Evolutionary conservation across 1,284 basidiomycete genomes (phyloP), one percentile per base, ranked within the genome.

Genomic region (Tilletia indica): DNA sequence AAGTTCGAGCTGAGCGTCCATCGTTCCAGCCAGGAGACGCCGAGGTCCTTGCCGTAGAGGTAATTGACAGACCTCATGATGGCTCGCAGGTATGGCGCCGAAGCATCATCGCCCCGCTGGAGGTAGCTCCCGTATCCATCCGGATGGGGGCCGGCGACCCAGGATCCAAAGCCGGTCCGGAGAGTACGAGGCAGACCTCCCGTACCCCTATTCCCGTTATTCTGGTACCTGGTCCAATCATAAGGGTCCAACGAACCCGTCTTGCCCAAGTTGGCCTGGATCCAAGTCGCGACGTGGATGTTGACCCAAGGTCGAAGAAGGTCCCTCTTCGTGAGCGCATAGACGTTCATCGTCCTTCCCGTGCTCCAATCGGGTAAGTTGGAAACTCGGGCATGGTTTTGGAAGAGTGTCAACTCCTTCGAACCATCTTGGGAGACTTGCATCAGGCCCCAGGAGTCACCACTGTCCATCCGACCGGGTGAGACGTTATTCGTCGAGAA

Each of bases 241-340:
- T 21, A 58, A 12, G 69, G 69, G 25, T 70, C 69, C 36, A 36
- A 16, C 25, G 69, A 70, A 21, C 64, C 64, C 9, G 56, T 34
- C 54, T 51, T 58, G n/a, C 48, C 69, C 25, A 45, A 34, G 36
- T 70, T 70, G 5, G 49, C 31, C 64, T 70, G 69, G 38, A 70
- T 70, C 68, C 68, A 70, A 19, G 34, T 21, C 8, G 69, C 69
- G 21, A 68, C 66, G 49, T 68, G 66, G 31, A 68, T 48, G 42
- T 68, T 68, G n/a, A 68, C 48, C 66, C 66, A 68, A 4, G 66
- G 66, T 3, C 39, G 8, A 19, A 68, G n/a, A 39, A 68, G 48
- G 45, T 68, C 66, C 42, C 31, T 14, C 8, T 48, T 38, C 45
- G 42, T 47, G 21, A 68, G 25, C 39, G 69, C 9, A n/a, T 16